phyloP scores from a whole-genome alignment of 371 early-diverging fungal species.

The Homolaphlyctis polyrhiza region DNA sequence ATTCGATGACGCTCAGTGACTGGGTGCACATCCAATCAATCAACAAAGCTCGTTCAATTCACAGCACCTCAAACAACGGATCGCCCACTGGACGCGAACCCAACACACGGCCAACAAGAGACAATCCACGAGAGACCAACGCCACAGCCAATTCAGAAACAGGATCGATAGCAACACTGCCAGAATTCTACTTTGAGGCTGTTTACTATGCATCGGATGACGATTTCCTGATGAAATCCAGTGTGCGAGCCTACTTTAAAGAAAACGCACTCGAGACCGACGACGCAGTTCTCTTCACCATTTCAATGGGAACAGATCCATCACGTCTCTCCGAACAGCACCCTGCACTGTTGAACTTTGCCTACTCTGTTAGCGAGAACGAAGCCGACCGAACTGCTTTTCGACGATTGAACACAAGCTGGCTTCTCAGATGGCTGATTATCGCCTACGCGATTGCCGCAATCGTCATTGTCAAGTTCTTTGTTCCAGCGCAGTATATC shows the following conservation, averaged over 20 bases:
- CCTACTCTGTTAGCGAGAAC: constrained; percentile 22
- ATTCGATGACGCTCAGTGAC: background rate
- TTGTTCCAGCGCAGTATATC: constrained; percentile 14
- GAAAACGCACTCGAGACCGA: constrained; percentile 60
- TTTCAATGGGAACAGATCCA: constrained; percentile 7
- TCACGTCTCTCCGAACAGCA: constrained; percentile 24
- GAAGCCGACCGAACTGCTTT: constrained; percentile 13
- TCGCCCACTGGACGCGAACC: too few relatives aligned
- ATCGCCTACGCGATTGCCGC: constrained; percentile 25
- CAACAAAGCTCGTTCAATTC: background rate
- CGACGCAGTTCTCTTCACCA: constrained; percentile 67
- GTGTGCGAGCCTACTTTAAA: constrained; percentile 64
- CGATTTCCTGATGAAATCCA: constrained; percentile 68
- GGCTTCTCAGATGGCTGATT: constrained; percentile 24
- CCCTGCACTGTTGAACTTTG: constrained; percentile 33
- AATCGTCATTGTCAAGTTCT: constrained; percentile 32
- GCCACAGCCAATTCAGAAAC: background rate
- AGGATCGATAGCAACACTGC: constrained; percentile 10
- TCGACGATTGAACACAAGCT: constrained; percentile 1
- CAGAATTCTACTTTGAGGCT: constrained; percentile 25
- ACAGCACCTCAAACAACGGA: too few relatives aligned
- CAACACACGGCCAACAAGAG: too few relatives aligned
- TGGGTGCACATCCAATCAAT: background rate
- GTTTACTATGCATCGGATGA: constrained; percentile 65
- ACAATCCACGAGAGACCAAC: too few relatives aligned